These are phyloP conservation scores for Periconia sp. DNA, from an alignment of 2,329 filamentous ascomycete genomes.

Conservation along the genomic window DNA sequence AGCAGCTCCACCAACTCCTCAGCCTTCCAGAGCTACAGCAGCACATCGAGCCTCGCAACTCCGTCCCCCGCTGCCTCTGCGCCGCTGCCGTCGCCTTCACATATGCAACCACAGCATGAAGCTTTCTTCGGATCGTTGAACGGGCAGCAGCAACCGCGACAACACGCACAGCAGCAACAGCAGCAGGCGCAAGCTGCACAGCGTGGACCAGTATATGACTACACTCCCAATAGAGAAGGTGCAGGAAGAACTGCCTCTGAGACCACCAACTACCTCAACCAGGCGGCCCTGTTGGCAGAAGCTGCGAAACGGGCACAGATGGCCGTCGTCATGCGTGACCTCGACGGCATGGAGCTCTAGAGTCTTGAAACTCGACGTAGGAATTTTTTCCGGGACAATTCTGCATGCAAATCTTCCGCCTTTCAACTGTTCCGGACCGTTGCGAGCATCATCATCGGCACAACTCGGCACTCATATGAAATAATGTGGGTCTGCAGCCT, in stretches of 20 bases:
- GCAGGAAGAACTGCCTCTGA: constrained; percentile 48
- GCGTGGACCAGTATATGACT: constrained; percentile 37
- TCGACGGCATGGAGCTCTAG: constrained; percentile 72
- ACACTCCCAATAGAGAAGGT: constrained; percentile 41
- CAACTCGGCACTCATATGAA: too few species aligned
- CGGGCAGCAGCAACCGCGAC: constrained; percentile 19
- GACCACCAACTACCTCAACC: constrained; percentile 71
- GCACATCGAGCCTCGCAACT: constrained; percentile 47
- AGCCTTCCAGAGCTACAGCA: constrained; percentile 50
- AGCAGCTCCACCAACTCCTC: constrained; percentile 33
- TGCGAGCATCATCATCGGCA: neutral
- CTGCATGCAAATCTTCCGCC: neutral
- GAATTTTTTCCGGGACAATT: constrained; percentile 5
- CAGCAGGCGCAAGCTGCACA: constrained; percentile 34
- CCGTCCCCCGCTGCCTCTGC: constrained; percentile 40
- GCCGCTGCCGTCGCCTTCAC: constrained; percentile 42
- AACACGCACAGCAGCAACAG: constrained; percentile 35
- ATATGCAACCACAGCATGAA: constrained; percentile 39
- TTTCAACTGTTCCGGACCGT: neutral
- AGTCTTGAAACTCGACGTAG: constrained; percentile 10
- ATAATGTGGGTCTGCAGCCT: neutral
- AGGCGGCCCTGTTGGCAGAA: constrained; percentile 87
- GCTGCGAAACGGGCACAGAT: constrained; percentile 93
- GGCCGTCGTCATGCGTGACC: constrained; percentile 84
- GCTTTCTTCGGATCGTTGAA: constrained; percentile 38